Conservation (phyloP, 108 stramenopile species). For the Cylindrotheca fusiformis region DNA sequence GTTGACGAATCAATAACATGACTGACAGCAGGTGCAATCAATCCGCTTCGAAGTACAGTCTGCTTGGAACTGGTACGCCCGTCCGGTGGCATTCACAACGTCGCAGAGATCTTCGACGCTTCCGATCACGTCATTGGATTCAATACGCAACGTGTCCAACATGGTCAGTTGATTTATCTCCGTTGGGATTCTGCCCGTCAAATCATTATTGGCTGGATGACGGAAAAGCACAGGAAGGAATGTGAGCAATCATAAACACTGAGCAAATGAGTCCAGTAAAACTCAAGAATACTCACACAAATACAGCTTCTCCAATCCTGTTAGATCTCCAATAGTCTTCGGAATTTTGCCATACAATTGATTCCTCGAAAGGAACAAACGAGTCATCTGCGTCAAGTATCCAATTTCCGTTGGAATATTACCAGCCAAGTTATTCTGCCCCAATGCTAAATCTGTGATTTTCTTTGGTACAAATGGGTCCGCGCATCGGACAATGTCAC, state of each 20-base stretch:
- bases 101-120: neutral
- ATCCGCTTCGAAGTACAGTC: neutral
- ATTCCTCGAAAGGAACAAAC: neutral
- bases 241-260: too few relatives aligned
- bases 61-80: neutral
- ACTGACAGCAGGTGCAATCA: neutral
- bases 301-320: too few relatives aligned
- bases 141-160: slow-evolving; percentile 37
- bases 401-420: neutral
- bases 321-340: too few relatives aligned
- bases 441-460: neutral
- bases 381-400: neutral
- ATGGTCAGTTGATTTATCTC: slow-evolving; percentile 42
- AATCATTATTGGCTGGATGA: slow-evolving; percentile 44
- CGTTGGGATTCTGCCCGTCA: slow-evolving; percentile 36
- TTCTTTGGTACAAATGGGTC: neutral
- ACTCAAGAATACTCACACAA: too few relatives aligned
- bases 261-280: too few relatives aligned
- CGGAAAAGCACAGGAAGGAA: too few relatives aligned
- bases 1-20: too few relatives aligned
- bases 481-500: neutral
- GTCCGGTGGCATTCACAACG: neutral
- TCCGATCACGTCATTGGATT: slow-evolving; percentile 30
- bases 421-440: neutral
- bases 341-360: too few relatives aligned